Evolutionary conservation across 2,329 filamentous ascomycete species (phyloP).

Genomic region (Westerdykella ornata): DNA sequence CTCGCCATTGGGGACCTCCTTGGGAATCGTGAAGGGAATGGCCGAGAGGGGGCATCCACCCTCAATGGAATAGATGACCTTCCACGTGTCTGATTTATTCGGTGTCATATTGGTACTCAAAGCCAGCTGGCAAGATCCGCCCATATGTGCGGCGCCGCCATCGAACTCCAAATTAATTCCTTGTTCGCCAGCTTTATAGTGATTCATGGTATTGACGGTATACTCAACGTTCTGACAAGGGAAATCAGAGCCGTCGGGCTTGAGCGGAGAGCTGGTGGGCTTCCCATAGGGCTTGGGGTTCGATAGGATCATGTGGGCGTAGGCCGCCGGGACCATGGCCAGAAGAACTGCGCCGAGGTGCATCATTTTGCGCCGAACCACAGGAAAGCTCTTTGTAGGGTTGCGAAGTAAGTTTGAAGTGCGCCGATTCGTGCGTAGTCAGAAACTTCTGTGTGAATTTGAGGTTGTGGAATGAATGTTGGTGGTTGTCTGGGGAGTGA

Average conservation of each 20-base stretch:
- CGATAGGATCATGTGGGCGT: conserved; percentile 69
- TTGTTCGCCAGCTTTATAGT: conserved; percentile 55
- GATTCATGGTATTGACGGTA: conserved; percentile 50
- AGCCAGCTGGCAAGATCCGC: conserved; percentile 83
- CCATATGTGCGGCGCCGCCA: conserved; percentile 66
- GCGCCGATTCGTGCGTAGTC: background rate
- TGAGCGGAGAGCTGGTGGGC: conserved; percentile 57
- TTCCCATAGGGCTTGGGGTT: conserved; percentile 59
- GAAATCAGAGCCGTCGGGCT: conserved; percentile 56
- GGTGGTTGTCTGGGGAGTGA: background rate
- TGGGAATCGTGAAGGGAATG: conserved; percentile 66
- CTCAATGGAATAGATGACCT: conserved; percentile 81
- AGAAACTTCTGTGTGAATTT: background rate
- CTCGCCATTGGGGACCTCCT: conserved; percentile 64
- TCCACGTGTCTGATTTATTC: conserved; percentile 62
- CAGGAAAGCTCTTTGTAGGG: background rate
- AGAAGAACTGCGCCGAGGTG: conserved; percentile 14
- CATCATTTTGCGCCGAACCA: too few species aligned
- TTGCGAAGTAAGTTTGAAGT: too few species aligned
- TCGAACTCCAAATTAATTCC: conserved; percentile 34
- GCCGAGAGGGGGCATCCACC: conserved; percentile 66
- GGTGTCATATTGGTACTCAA: conserved; percentile 70
- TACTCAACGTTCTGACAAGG: conserved; percentile 62
- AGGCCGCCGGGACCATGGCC: conserved; percentile 50
- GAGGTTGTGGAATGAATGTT: background rate